Evolutionary conservation across 2,329 filamentous ascomycete species (phyloP), one percentile per base, ranked within the genome.

Genomic region (Calonectria pseudoturangicola): DNA sequence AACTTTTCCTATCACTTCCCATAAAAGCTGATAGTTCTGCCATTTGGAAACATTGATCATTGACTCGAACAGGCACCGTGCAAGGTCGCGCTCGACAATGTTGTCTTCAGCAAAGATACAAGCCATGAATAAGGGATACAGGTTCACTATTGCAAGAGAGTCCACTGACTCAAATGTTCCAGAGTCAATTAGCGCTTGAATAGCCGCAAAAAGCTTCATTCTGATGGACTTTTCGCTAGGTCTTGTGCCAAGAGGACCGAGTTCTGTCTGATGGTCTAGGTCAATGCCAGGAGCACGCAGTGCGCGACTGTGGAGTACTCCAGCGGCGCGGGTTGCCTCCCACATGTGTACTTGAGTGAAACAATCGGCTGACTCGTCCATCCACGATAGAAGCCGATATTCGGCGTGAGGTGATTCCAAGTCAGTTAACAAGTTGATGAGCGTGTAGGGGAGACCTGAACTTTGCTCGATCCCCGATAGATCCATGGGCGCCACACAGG

Each of bases 281-380:
- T 12, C 13, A 25, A 2, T n/a, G 10, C 5, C 12, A 21, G 43
- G 43, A 3, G 56, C 13, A 15, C n/a, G 56, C 10, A 69, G 66
- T 21, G 56, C 56, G 7, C 66, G 66, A 25, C 18, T 63, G 30
- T 69, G 66, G 18, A 69, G 54, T 10, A 69, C 45, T 2, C 41
- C 56, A 9, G 66, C 66, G 0, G 30, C 13, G 3, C 66, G 66
- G 18, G 62, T 63, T 10, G 66, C 66, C n/a, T 69, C 66, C 66
- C 66, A 69, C 21, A 69, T 33, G 25, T 69, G 66, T 15, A 69
- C 51, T 27, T 63, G 66, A 3, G 62, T 50, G 21, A 69, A 69
- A 16, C 51, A 45, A 5, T 21, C n/a, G 10, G 56, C 66, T 10
- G 56, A 25, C 25, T 69, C 66, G n/a, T 45, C 66, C 7, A 30